phyloP scores from a whole-genome alignment of 2,329 filamentous ascomycete genomes.

The Diaporthe nobilis region DNA sequence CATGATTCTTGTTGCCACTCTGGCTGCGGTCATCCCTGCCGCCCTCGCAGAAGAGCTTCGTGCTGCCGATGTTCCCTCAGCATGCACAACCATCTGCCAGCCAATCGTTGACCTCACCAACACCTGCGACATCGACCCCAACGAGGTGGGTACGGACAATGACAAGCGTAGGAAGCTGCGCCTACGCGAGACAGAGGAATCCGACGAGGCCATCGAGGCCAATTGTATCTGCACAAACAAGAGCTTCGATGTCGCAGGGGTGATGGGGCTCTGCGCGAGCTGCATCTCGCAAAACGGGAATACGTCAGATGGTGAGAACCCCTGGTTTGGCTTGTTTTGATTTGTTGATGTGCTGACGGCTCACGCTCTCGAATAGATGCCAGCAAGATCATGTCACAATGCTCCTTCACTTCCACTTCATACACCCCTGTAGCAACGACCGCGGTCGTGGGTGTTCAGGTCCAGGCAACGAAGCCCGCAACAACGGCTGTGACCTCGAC shows the following conservation, averaged over 20 bases:
- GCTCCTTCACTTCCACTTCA: constrained; percentile 5
- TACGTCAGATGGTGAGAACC: neutral
- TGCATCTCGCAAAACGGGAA: constrained; percentile 1
- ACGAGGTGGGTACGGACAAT: neutral
- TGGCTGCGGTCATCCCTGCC: neutral
- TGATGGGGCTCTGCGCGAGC: constrained; percentile 11
- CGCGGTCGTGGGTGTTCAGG: neutral
- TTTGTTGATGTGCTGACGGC: neutral
- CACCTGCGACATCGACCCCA: constrained; percentile 6
- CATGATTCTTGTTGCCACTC: neutral
- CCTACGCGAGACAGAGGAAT: neutral
- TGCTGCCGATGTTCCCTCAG: neutral
- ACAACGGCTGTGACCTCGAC: neutral
- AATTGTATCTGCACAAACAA: constrained; percentile 20
- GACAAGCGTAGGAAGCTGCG: neutral
- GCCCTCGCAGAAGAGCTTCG: neutral
- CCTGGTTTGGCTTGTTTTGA: too few species aligned
- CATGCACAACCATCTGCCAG: constrained; percentile 10
- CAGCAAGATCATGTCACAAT: constrained; percentile 22
- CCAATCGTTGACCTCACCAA: constrained; percentile 8
- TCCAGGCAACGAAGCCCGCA: constrained; percentile 3
- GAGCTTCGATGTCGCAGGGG: constrained; percentile 6
- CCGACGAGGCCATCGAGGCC: neutral
- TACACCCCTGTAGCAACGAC: neutral
- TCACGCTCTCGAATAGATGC: neutral